Percentiles rank a stretch among this genome's conserved stretches.
Evolutionary conservation across 805 yeast species (phyloP).

Genomic region (Peterozyma toletana): DNA sequence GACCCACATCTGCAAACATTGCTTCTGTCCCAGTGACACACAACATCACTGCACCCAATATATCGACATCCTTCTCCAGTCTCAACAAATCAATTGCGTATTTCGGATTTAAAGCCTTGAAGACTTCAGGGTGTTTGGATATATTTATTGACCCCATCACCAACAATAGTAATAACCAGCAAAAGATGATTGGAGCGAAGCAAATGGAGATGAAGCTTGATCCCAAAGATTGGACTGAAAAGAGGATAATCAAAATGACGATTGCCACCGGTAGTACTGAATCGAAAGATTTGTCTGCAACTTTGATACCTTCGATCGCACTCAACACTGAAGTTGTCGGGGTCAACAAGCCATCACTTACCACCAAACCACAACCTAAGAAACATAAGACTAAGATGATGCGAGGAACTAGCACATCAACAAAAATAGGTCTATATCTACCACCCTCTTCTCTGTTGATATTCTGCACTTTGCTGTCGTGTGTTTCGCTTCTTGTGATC

Average conservation of each 20-base stretch:
- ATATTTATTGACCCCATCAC: slow-evolving; percentile 41
- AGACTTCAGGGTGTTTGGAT: slow-evolving; percentile 31
- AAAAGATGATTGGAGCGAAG: slow-evolving; percentile 47
- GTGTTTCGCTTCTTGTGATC: slow-evolving; percentile 33
- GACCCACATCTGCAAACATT: slow-evolving; percentile 59
- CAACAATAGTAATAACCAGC: slow-evolving; percentile 42
- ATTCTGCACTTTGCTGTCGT: slow-evolving; percentile 16
- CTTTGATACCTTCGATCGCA: slow-evolving; percentile 49
- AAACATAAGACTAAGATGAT: slow-evolving; percentile 34
- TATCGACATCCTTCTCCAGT: slow-evolving; percentile 29
- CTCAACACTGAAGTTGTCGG: slow-evolving; percentile 58
- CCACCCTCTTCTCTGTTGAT: slow-evolving; percentile 14
- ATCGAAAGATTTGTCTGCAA: slow-evolving; percentile 38
- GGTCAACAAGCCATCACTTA: slow-evolving; percentile 55
- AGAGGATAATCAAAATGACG: slow-evolving; percentile 36
- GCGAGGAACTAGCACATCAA: slow-evolving; percentile 23
- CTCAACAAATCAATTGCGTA: slow-evolving; percentile 40
- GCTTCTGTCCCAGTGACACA: slow-evolving; percentile 56
- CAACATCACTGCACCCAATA: slow-evolving; percentile 44
- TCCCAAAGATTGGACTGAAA: slow-evolving; percentile 41
- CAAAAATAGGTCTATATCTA: slow-evolving; percentile 12
- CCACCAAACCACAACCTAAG: slow-evolving; percentile 47
- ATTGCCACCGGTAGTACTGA: slow-evolving; percentile 43
- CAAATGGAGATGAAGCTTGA: slow-evolving; percentile 37
- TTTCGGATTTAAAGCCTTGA: slow-evolving; percentile 42